Percentiles rank a stretch among this genome's conserved stretches.
Conservation (phyloP, 2,329 filamentous ascomycete species). For the Cadophora malorum region DNA sequence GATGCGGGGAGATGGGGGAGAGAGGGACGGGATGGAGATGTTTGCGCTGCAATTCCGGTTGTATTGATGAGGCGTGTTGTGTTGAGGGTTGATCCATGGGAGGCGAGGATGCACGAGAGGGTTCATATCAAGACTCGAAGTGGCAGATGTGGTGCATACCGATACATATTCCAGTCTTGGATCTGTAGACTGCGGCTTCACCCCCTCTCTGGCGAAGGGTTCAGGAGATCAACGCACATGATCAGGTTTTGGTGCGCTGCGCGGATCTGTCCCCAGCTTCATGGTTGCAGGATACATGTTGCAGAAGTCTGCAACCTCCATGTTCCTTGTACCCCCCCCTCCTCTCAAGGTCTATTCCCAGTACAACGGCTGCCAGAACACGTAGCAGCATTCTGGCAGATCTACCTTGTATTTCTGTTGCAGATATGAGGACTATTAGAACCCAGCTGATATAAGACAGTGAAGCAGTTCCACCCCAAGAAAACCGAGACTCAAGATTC, state of each 20-base stretch:
- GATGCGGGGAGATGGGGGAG: too few species aligned
- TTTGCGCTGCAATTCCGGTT: not conserved
- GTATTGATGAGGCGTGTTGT: not conserved
- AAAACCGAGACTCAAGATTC: conserved; percentile 44
- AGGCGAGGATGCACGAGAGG: not conserved
- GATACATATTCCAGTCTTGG: conserved; percentile 1
- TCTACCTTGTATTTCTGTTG: conserved; percentile 15
- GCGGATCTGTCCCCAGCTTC: not conserved
- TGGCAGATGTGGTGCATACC: not conserved
- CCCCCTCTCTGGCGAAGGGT: not conserved
- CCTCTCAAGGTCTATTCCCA: conserved; percentile 25
- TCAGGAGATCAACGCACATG: not conserved
- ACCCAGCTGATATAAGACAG: conserved; percentile 33
- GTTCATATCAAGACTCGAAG: not conserved
- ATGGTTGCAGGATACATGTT: conserved; percentile 6
- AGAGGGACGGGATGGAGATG: too few species aligned
- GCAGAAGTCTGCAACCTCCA: conserved; percentile 12
- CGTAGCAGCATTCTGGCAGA: conserved; percentile 12
- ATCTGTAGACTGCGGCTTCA: not conserved
- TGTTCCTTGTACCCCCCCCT: not conserved
- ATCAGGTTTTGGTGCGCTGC: not conserved
- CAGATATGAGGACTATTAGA: conserved; percentile 22
- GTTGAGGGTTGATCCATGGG: conserved; percentile 4
- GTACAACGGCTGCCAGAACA: conserved; percentile 34
- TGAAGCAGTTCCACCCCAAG: conserved; percentile 32